Evolutionary conservation across 1,284 basidiomycete genomes (phyloP), one percentile per base, ranked within the genome.

Genomic region (Wolfiporia cocos): DNA sequence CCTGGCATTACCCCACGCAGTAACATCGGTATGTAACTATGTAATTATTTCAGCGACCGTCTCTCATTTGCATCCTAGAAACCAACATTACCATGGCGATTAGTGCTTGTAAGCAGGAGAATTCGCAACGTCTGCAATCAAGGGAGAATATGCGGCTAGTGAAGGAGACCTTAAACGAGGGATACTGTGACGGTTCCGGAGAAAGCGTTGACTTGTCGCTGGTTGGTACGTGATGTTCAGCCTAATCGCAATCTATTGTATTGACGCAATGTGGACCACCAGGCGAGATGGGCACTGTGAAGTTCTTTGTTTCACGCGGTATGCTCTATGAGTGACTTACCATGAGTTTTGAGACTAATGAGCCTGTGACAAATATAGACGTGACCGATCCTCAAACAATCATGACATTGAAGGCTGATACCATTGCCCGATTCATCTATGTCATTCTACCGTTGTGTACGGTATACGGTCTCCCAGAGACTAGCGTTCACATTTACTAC

Each of bases 401-500:
- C 35, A 65, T 86, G 42, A 47, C 61, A 23, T 57, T 57, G 14
- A 82, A 81, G 54, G 64, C 62, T n/a, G 73, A 78, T 23, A 53
- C 68, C 0, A 60, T 89, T 19, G 74, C 70, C 17, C 73, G 86
- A n/a, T 92, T 92, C 57, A 74, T 86, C 23, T 68, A 76, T 31
- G 64, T 86, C 10, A 70, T 90, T 36, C 66, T 59, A 3, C 66
- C 73, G 0, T 66, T 90, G 14, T 68, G 76, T 12, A 59, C 68
- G 33, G 64, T 87, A 21, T 90, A 85, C 56, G 67, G 69, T 34
- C 70, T 90, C 21, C 78, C 84, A 0, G 68, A 79, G 14, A 68
- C 76, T 0, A 86, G 84, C 42, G 56, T 98, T 49, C 89, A 94
- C 54, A 75, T 99, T 2, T 98, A 97, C 61, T 86, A 83, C 63